Conservation (phyloP, 345 rosid genomes). For the Nephelium lappaceum region DNA sequence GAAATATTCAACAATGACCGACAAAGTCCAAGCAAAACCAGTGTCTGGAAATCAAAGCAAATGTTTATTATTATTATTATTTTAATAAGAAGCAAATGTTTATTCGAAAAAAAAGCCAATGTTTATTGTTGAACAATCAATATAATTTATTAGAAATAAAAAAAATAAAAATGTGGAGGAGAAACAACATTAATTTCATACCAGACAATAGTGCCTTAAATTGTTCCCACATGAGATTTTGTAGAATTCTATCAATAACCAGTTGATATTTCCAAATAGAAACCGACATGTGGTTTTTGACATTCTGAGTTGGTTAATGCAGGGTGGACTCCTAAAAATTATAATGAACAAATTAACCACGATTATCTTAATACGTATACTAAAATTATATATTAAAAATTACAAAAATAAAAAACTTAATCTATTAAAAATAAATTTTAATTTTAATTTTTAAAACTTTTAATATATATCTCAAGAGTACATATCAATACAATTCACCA, state of each 20-base stretch:
- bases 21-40: constrained; percentile 48
- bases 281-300: constrained; percentile 43
- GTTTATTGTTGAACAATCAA: neutral
- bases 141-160: neutral
- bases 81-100: no score
- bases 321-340: constrained; percentile 48
- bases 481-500: no score
- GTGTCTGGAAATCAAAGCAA: constrained; percentile 32
- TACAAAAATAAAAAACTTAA: no score
- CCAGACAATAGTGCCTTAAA: constrained; percentile 40
- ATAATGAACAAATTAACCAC: neutral
- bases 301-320: constrained; percentile 31
- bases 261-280: constrained; percentile 30
- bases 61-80: neutral
- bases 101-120: neutral
- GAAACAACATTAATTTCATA: constrained; percentile 17
- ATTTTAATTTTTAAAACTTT: no score
- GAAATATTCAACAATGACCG: constrained; percentile 43
- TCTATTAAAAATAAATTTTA: no score
- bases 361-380: no score
- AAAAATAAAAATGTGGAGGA: neutral
- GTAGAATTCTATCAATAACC: constrained; percentile 36
- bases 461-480: no score
- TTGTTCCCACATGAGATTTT: constrained; percentile 50
- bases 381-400: no score